Evolutionary conservation across 176 grass and related monocot species (phyloP), one percentile per base, ranked within the genome.

Genomic region (Areca catechu): DNA sequence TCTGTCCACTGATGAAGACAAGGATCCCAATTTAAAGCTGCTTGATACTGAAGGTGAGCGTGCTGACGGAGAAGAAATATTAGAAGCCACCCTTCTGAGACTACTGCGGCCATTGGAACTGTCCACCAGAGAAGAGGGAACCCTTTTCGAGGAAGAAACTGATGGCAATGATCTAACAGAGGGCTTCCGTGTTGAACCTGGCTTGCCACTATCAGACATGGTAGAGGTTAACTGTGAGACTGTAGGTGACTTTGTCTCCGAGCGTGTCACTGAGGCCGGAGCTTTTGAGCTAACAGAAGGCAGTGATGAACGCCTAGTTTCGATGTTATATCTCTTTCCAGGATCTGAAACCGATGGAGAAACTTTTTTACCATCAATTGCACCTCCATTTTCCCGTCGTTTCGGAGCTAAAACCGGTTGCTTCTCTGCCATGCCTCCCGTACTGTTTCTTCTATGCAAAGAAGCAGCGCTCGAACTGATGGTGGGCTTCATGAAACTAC

Each of bases 41-140:
- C 80, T 85, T 52, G 80, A 85, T 23, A 76, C 50, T 4, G 82
- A 72, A 79, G 80, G 15, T 66, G 80, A 80, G 7, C 72, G 73
- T 14, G 74, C 73, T 17, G 86, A 96, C 30, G 72, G 67, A 72
- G 83, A 88, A 67, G 75, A 62, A 48, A 62, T 21, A 58, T 25
- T 84, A 53, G 80, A 72, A n/a, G 71, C 49, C 47, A 51, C 60
- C 70, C 60, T 90, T 80, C 62, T 84, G 25, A 79, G 61, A 68
- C 62, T 70, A 66, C 17, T 82, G 71, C 56, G 73, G 17, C 75
- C 76, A 70, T 55, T 75, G 61, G 82, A 79, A 71, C 61, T 71
- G 50, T 85, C 78, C 22, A 75, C 67, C 62, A 61, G 20, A 9
- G 70, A 23, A 4, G 80, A 70, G 22, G 71, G 60, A 48, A 85